Percentiles rank a stretch among this genome's conserved stretches.
phyloP scores from a whole-genome alignment of 352 stramenopile genomes.

The Phytophthora vignae region DNA sequence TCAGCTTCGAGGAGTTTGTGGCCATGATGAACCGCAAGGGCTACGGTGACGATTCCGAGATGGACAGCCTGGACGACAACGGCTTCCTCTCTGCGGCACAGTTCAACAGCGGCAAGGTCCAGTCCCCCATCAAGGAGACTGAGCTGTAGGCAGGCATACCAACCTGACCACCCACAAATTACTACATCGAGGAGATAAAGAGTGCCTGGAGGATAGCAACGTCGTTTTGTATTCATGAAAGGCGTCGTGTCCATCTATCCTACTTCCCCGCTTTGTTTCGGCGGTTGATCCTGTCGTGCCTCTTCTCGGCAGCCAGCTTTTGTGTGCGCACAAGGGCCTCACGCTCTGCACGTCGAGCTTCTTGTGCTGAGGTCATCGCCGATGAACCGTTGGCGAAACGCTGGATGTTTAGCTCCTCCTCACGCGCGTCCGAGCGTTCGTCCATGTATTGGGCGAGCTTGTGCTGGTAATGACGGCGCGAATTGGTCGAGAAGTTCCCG shows the following conservation, averaged over 20 bases:
- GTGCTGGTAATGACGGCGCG: slow-evolving; percentile 74
- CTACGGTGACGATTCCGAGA: slow-evolving; percentile 81
- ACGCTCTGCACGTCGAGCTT: slow-evolving; percentile 65
- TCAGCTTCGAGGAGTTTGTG: slow-evolving; percentile 95
- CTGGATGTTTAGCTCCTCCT: slow-evolving; percentile 80
- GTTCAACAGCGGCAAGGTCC: slow-evolving; percentile 32
- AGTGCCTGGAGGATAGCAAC: slow-evolving; percentile 10
- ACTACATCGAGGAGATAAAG: slow-evolving; percentile 10
- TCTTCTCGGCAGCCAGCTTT: slow-evolving; percentile 76
- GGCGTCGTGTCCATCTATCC: not conserved
- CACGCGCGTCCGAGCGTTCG: slow-evolving; percentile 61
- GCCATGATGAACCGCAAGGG: slow-evolving; percentile 91
- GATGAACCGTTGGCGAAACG: slow-evolving; percentile 35
- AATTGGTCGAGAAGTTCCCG: slow-evolving; percentile 69
- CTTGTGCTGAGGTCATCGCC: slow-evolving; percentile 44
- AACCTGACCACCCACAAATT: slow-evolving; percentile 16
- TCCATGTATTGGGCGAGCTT: slow-evolving; percentile 85
- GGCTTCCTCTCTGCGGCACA: slow-evolving; percentile 60
- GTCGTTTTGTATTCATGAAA: slow-evolving; percentile 26
- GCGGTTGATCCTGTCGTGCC: slow-evolving; percentile 82
- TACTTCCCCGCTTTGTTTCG: slow-evolving; percentile 64
- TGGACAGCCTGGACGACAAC: slow-evolving; percentile 66
- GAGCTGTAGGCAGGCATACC: slow-evolving; percentile 58
- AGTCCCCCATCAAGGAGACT: slow-evolving; percentile 69
- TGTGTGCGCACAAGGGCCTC: slow-evolving; percentile 71